Evolutionary conservation across 768 basidiomycete genomes (phyloP).

Genomic region (Podaxis sp.): DNA sequence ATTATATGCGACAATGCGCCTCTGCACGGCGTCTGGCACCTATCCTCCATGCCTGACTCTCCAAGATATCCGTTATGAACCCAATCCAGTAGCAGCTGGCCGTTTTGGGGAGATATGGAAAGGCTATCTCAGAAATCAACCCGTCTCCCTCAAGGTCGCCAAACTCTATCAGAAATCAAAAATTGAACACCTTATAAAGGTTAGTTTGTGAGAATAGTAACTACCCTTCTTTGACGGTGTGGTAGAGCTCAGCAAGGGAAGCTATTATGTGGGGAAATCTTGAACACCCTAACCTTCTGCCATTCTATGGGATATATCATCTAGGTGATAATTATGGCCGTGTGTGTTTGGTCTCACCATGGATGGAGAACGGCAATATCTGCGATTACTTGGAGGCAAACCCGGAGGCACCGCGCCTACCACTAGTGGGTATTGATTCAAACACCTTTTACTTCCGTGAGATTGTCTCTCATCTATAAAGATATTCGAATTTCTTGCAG

Average conservation of each 20-base stretch:
- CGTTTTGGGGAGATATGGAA: conserved; percentile 33
- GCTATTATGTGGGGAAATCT: conserved; percentile 15
- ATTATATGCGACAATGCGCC: conserved; percentile 12
- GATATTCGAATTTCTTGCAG: conserved; percentile 16
- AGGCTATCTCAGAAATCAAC: conserved; percentile 20
- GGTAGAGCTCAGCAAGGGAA: neutral
- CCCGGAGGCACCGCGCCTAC: conserved; percentile 1
- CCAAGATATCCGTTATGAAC: conserved; percentile 17
- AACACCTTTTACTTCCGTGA: neutral
- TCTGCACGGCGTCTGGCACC: conserved; percentile 26
- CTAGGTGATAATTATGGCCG: neutral
- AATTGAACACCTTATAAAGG: conserved; percentile 22
- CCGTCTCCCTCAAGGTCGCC: conserved; percentile 27
- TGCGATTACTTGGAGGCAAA: conserved; percentile 9
- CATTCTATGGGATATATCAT: conserved; percentile 14
- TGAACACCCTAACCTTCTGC: conserved; percentile 10
- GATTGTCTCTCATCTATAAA: neutral
- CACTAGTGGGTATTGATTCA: neutral
- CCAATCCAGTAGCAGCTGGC: conserved; percentile 21
- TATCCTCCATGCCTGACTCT: conserved; percentile 29
- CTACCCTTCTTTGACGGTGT: neutral
- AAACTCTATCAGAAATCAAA: conserved; percentile 24
- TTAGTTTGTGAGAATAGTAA: conserved; percentile 2
- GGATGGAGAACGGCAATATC: conserved; percentile 15
- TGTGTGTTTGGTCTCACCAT: conserved; percentile 13